Evolutionary conservation across 2,329 filamentous ascomycete genomes (phyloP), one percentile per base, ranked within the genome.

Genomic region (Penicillium crustosum): DNA sequence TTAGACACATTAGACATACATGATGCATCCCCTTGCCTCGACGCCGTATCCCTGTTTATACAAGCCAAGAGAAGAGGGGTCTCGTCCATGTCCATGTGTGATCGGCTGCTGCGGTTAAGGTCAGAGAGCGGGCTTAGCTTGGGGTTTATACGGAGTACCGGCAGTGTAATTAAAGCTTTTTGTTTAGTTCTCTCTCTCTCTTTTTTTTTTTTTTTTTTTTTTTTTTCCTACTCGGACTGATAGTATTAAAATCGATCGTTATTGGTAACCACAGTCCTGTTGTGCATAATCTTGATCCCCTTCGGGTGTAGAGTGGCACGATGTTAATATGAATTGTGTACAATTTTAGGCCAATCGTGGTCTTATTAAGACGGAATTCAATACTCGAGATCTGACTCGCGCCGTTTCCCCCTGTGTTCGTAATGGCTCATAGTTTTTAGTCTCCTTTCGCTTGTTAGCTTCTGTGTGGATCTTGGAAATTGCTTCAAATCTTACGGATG

Each of bases 61-160:
- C 35, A 12, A 31, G 45, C 29, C n/a, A 39, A 39, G 36, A 39
- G 36, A 39, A 19, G 36, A 9, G 17, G 17, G 25, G 36, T 21
- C 19, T 29, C 2, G 15, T 41, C 39, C 23, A 49, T 21, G 15
- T 41, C 39, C 23, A 49, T 21, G 53, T 45, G n/a, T 52, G 41
- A 47, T 56, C 54, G 48, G 54, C 49, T 52, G 41, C 41, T 56
- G 54, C 54, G 41, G 54, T 12, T 36, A 56, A 41, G 48, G 25
- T 27, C 33, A 38, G 25, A 36, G 19, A 31, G 51, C 27, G 41
- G 25, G 27, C 31, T 56, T 38, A 35, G 53, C 29, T 21, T 55
- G 19, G 19, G 53, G 51, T 38, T 21, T 48, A 9, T 27, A 39
- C 23, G 25, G 27, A 19, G 27, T 43, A 33, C 1, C 6, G 13